Evolutionary conservation across 306 rosid species (phyloP).

Genomic region (Coriaria nepalensis): DNA sequence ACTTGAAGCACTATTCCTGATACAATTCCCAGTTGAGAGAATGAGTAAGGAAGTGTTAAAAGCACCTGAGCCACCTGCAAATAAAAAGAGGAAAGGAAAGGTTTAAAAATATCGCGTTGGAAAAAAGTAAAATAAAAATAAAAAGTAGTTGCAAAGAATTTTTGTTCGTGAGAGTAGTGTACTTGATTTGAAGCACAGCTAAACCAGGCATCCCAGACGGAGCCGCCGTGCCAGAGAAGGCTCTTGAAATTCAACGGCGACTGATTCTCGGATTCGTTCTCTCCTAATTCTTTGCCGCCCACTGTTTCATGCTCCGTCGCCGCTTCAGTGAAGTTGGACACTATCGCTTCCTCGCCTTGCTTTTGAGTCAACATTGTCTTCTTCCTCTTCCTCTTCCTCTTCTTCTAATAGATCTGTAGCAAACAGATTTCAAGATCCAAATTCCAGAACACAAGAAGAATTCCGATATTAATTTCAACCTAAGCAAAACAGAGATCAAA

Average conservation of each 20-base stretch:
- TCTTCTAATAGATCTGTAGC: conserved; percentile 42
- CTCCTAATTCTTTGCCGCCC: conserved; percentile 23
- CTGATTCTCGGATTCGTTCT: conserved; percentile 19
- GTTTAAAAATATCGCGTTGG: too few relatives aligned
- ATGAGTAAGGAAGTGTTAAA: conserved; percentile 79
- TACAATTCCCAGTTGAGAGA: conserved; percentile 83
- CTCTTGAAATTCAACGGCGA: conserved; percentile 42
- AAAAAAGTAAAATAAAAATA: too few relatives aligned
- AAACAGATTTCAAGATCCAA: too few relatives aligned
- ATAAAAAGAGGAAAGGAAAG: background rate
- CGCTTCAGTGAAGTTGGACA: conserved; percentile 42
- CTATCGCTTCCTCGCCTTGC: conserved; percentile 90
- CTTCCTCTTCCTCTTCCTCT: conserved; percentile 12
- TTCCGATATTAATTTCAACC: too few relatives aligned
- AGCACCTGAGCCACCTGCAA: conserved; percentile 89
- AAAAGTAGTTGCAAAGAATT: too few relatives aligned
- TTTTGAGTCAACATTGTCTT: conserved; percentile 74
- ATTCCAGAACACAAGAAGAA: too few relatives aligned
- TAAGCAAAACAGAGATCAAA: too few relatives aligned
- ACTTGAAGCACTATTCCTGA: conserved; percentile 77
- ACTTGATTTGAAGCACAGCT: conserved; percentile 99
- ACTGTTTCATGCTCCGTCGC: conserved; percentile 32
- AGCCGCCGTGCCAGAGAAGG: conserved; percentile 92
- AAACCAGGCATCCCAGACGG: conserved; percentile 98
- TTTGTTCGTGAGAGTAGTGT: background rate